Evolutionary conservation across 192 early-diverging fungal genomes (phyloP).

Genomic region (Coemansia sp.): DNA sequence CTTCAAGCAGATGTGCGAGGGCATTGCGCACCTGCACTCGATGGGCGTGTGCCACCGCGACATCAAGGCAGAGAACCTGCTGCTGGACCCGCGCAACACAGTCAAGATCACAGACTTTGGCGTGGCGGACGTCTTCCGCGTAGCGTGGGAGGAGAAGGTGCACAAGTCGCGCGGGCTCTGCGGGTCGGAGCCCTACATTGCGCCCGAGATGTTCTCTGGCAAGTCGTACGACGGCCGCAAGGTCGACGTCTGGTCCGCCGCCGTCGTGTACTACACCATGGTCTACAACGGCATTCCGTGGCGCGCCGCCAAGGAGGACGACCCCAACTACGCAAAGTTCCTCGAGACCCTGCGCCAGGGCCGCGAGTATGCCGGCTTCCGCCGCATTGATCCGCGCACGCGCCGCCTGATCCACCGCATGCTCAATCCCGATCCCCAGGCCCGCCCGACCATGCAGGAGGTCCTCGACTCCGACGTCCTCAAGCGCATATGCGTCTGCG

Average conservation of each 20-base stretch:
- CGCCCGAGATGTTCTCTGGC: conserved; percentile 78
- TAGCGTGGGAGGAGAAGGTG: conserved; percentile 74
- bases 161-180: conserved; percentile 87
- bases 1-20: conserved; percentile 89
- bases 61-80: conserved; percentile 83
- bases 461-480: conserved; percentile 79
- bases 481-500: conserved; percentile 64
- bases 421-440: conserved; percentile 74
- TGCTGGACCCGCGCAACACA: conserved; percentile 75
- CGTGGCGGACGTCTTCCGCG: conserved; percentile 92
- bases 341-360: conserved; percentile 59
- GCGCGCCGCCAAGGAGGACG: conserved; percentile 59
- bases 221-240: conserved; percentile 87
- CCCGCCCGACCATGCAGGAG: conserved; percentile 67
- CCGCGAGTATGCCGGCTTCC: conserved; percentile 78
- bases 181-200: conserved; percentile 96
- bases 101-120: conserved; percentile 99
- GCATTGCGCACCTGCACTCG: conserved; percentile 87
- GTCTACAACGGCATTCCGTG: conserved; percentile 69
- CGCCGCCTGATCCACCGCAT: conserved; percentile 75
- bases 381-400: conserved; percentile 66
- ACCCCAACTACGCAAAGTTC: conserved; percentile 64
- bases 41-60: conserved; percentile 96
- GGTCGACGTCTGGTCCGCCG: conserved; percentile 93
- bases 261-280: conserved; percentile 88